Conservation (phyloP, 768 basidiomycete species). For the Lanmaoa rubissima region DNA sequence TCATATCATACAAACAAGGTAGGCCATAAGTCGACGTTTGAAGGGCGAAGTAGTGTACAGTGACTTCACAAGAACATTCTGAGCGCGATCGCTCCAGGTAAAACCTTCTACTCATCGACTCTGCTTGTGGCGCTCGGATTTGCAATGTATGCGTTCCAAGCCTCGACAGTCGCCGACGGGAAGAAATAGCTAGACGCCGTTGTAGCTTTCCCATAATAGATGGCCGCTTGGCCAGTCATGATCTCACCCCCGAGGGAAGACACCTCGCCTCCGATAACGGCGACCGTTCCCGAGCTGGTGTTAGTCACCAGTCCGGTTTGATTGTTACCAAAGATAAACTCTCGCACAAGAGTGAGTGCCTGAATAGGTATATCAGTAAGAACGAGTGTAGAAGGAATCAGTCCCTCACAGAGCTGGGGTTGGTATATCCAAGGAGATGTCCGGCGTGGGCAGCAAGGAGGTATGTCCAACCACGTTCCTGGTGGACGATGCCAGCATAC, state of each 20-base stretch:
- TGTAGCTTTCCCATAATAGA: slow-evolving; percentile 50
- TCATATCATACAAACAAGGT: too few relatives aligned
- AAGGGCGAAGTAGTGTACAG: neutral
- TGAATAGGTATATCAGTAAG: slow-evolving; percentile 20
- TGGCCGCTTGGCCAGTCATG: slow-evolving; percentile 53
- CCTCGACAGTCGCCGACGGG: slow-evolving; percentile 53
- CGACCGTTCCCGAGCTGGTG: slow-evolving; percentile 19
- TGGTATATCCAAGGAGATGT: slow-evolving; percentile 34
- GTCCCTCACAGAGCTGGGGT: slow-evolving; percentile 44
- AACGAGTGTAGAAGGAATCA: neutral
- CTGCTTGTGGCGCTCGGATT: slow-evolving; percentile 29
- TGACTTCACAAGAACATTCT: neutral
- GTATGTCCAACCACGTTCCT: slow-evolving; percentile 45
- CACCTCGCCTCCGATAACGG: slow-evolving; percentile 50
- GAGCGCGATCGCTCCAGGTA: neutral
- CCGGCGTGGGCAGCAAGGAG: slow-evolving; percentile 36
- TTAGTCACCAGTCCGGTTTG: slow-evolving; percentile 52
- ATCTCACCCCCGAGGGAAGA: slow-evolving; percentile 44
- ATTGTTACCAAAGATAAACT: slow-evolving; percentile 49
- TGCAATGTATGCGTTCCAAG: slow-evolving; percentile 55
- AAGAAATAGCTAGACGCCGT: slow-evolving; percentile 53
- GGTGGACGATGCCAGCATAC: slow-evolving; percentile 66
- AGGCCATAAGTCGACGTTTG: too few relatives aligned
- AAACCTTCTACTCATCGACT: neutral
- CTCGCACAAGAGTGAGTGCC: slow-evolving; percentile 48